A percentile compares a stretch with the other conserved stretches of the same genome.
These are phyloP conservation scores for Phytophthora fragariae DNA, from an alignment of 352 stramenopile species.

Conservation along the genomic window DNA sequence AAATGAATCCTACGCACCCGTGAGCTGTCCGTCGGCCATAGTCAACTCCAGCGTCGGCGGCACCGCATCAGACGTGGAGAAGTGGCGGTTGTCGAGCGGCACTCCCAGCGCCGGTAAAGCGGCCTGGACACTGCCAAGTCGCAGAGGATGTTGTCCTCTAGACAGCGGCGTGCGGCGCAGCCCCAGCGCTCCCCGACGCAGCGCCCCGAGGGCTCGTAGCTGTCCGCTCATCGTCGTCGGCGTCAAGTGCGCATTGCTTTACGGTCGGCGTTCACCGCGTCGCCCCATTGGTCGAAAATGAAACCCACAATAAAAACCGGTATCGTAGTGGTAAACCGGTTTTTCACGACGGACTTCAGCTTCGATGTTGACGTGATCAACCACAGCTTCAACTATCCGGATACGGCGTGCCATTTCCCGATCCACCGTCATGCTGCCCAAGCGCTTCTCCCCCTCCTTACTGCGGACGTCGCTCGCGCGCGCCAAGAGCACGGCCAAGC, in stretches of 20 bases:
- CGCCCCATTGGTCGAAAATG: slow-evolving; percentile 16
- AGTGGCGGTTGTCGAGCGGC: slow-evolving; percentile 36
- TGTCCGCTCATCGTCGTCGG: slow-evolving; percentile 24
- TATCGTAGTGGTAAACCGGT: background rate
- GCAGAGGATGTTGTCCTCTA: background rate
- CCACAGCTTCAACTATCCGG: slow-evolving; percentile 17
- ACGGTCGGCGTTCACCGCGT: background rate
- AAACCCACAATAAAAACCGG: background rate
- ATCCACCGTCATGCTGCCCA: slow-evolving; percentile 27
- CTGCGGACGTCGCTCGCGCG: slow-evolving; percentile 14
- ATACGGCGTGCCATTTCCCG: background rate
- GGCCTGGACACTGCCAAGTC: slow-evolving; percentile 1
- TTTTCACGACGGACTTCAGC: slow-evolving; percentile 10
- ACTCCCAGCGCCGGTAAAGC: slow-evolving; percentile 8
- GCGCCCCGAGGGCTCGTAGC: slow-evolving; percentile 6
- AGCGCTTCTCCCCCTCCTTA: slow-evolving; percentile 9
- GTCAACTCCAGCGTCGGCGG: slow-evolving; percentile 39
- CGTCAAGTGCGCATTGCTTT: slow-evolving; percentile 14
- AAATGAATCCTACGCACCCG: slow-evolving; percentile 31
- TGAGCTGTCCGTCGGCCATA: slow-evolving; percentile 46
- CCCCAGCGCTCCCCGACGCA: slow-evolving; percentile 20
- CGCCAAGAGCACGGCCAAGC: slow-evolving; percentile 28
- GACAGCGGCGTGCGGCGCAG: slow-evolving; percentile 3
- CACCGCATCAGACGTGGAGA: slow-evolving; percentile 39
- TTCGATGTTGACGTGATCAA: slow-evolving; percentile 6